These are phyloP conservation scores for Aspergillus olivimuriae DNA, from an alignment of 495 filamentous ascomycete species.

Conservation along the genomic window DNA sequence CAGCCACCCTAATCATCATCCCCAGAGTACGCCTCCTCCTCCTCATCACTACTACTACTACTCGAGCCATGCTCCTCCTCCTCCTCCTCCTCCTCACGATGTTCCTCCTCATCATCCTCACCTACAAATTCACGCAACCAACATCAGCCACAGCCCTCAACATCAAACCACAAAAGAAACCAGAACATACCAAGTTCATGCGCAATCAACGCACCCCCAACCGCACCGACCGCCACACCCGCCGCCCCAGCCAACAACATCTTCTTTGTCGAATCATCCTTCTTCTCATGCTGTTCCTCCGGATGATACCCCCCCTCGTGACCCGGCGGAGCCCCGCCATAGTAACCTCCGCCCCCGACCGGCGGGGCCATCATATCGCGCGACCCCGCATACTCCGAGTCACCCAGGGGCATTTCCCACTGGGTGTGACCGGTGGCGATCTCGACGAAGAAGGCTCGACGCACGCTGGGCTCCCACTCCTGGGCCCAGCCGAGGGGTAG, in stretches of 20 bases:
- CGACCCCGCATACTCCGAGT: conserved; percentile 13
- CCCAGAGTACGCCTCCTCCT: background rate
- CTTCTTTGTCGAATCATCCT: conserved; percentile 40
- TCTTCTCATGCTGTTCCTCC: conserved; percentile 25
- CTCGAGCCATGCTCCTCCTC: no score
- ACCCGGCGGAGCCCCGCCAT: conserved; percentile 3
- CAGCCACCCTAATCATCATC: background rate
- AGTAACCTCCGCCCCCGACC: background rate
- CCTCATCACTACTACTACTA: conserved; percentile 4
- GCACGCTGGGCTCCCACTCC: conserved; percentile 49
- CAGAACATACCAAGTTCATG: conserved; percentile 45
- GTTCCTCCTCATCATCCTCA: background rate
- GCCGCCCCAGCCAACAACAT: conserved; percentile 45
- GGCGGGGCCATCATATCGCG: conserved; percentile 14
- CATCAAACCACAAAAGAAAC: background rate
- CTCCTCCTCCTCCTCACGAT: background rate
- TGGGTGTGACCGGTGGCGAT: conserved; percentile 51
- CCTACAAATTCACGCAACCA: background rate
- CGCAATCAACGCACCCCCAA: conserved; percentile 50
- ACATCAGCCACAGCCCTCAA: background rate
- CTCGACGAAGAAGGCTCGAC: conserved; percentile 57
- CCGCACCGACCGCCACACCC: conserved; percentile 49
- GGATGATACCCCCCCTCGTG: conserved; percentile 21
- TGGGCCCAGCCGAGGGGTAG: conserved; percentile 55
- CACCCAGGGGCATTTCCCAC: conserved; percentile 46